Evolutionary conservation across 306 rosid species (phyloP).

Genomic region (Cicer pinnatifidum): DNA sequence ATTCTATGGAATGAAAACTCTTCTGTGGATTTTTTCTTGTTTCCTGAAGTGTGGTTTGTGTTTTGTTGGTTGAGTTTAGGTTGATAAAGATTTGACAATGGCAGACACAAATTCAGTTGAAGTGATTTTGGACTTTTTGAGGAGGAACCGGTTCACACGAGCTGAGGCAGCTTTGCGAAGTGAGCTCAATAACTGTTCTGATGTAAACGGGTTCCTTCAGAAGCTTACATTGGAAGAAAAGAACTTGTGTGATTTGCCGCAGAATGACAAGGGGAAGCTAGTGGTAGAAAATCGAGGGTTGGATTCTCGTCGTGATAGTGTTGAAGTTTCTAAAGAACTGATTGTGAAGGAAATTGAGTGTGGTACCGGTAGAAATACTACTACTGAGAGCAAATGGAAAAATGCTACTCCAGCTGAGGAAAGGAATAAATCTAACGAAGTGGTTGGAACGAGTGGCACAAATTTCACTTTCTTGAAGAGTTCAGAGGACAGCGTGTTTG

Average conservation of each 20-base stretch:
- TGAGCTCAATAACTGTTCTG: conserved; percentile 74
- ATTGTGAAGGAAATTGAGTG: conserved; percentile 95
- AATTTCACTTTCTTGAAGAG: conserved; percentile 66
- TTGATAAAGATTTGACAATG: conserved; percentile 63
- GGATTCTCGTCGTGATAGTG: conserved; percentile 48
- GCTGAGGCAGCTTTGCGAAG: conserved; percentile 94
- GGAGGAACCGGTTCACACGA: conserved; percentile 71
- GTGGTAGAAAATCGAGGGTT: conserved; percentile 56
- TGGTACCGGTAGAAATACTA: conserved; percentile 71
- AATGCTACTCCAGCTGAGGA: conserved; percentile 60
- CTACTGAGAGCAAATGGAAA: conserved; percentile 71
- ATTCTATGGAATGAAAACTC: conserved; percentile 46
- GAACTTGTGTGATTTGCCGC: conserved; percentile 46
- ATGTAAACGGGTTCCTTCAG: conserved; percentile 72
- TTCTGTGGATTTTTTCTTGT: conserved; percentile 27
- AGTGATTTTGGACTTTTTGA: conserved; percentile 82
- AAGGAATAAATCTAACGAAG: conserved; percentile 63
- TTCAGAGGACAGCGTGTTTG: conserved; percentile 70
- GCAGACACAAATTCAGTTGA: conserved; percentile 77
- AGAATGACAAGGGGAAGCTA: conserved; percentile 63
- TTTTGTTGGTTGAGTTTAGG: conserved; percentile 50
- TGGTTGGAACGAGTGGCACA: conserved; percentile 65
- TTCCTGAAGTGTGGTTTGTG: conserved; percentile 42
- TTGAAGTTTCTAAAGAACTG: conserved; percentile 75
- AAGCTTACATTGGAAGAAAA: conserved; percentile 75